Evolutionary conservation across 306 rosid genomes (phyloP).

Genomic region (Alnus rubra): DNA sequence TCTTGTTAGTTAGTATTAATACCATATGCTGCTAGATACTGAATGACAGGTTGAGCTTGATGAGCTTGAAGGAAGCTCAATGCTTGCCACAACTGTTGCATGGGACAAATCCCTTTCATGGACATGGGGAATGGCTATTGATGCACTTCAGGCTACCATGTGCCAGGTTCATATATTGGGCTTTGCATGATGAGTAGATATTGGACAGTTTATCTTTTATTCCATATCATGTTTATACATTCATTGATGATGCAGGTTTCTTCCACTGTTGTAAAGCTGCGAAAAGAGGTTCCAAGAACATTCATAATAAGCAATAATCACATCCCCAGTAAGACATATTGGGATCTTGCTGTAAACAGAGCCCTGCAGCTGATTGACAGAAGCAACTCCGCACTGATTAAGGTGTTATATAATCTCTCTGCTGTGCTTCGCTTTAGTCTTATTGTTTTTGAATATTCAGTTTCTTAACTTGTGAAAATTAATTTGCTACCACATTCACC

Average conservation of each 20-base stretch:
- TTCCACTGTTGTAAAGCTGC: constrained; percentile 53
- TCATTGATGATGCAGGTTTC: constrained; percentile 58
- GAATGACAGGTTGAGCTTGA: constrained; percentile 89
- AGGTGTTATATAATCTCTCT: constrained; percentile 41
- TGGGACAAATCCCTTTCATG: constrained; percentile 85
- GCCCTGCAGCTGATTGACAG: constrained; percentile 67
- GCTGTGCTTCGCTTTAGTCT: constrained; percentile 7
- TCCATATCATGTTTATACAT: background rate
- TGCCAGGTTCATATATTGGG: constrained; percentile 48
- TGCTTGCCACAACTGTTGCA: constrained; percentile 81
- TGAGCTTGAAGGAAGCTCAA: constrained; percentile 82
- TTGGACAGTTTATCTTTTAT: background rate
- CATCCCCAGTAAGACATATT: constrained; percentile 56
- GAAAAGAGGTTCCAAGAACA: constrained; percentile 54
- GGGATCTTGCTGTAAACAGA: constrained; percentile 73
- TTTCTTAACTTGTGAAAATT: background rate
- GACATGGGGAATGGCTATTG: constrained; percentile 66
- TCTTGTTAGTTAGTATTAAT: constrained; percentile 45
- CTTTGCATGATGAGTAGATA: background rate
- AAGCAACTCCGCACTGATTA: constrained; percentile 56
- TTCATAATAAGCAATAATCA: constrained; percentile 60
- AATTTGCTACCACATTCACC: background rate
- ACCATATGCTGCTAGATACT: constrained; percentile 61
- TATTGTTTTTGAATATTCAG: background rate
- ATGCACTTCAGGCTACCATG: constrained; percentile 63